Percentiles rank a stretch among this genome's conserved stretches.
Conservation (phyloP, 2,329 filamentous ascomycete species). For the Coniochaeta pulveracea region DNA sequence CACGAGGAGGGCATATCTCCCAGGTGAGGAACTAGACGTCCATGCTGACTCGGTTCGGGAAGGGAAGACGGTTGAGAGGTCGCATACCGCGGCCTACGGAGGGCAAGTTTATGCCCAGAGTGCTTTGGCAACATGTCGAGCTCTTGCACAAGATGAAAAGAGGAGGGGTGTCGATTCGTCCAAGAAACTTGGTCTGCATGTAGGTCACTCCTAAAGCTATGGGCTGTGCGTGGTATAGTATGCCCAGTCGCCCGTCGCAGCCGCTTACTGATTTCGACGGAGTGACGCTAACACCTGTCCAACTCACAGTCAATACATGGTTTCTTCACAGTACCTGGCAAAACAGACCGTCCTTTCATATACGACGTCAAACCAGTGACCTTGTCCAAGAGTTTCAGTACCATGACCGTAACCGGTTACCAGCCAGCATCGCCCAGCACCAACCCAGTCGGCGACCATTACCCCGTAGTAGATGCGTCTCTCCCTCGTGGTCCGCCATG, state of each 20-base stretch:
- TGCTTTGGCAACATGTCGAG: conserved; percentile 23
- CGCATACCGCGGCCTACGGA: conserved; percentile 22
- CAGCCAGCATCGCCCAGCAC: conserved; percentile 31
- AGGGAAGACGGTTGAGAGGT: conserved; percentile 6
- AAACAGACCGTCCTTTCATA: conserved; percentile 38
- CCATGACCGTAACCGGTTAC: conserved; percentile 33
- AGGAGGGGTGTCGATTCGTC: conserved; percentile 7
- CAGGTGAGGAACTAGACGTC: conserved; percentile 17
- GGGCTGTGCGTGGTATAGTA: background rate
- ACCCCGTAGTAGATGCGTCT: conserved; percentile 24
- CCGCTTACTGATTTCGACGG: too few species aligned
- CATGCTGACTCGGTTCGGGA: background rate
- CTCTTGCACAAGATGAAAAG: conserved; percentile 18
- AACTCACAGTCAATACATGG: conserved; percentile 42
- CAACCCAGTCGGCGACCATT: conserved; percentile 21
- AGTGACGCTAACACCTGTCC: background rate
- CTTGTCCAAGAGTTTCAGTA: conserved; percentile 35
- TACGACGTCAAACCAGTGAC: conserved; percentile 34
- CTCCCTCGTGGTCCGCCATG: conserved; percentile 28
- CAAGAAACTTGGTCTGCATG: conserved; percentile 25
- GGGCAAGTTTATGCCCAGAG: conserved; percentile 33
- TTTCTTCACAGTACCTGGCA: conserved; percentile 38
- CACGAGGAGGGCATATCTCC: conserved; percentile 19
- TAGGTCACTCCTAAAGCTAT: conserved; percentile 18
- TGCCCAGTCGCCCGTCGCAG: conserved; percentile 1